A percentile compares a stretch with the other conserved stretches of the same genome.
phyloP scores from a whole-genome alignment of 1,139 yeast species.

The Saccharomyces hybrid region DNA sequence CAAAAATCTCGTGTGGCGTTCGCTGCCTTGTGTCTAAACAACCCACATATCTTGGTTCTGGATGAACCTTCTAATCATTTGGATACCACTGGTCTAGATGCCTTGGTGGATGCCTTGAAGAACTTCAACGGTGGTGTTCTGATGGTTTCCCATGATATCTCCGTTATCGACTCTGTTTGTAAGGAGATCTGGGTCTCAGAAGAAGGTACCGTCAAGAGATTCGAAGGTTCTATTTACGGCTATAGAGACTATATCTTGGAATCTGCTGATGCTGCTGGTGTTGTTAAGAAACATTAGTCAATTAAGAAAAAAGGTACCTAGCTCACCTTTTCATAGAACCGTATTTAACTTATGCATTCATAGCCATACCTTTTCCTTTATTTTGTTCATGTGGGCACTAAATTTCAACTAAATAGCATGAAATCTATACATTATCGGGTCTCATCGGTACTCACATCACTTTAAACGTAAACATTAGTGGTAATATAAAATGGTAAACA shows the following conservation, averaged over 20 bases:
- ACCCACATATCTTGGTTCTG: conserved; percentile 85
- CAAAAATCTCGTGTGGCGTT: conserved; percentile 97
- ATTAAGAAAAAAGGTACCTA: background rate
- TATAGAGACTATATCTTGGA: conserved; percentile 82
- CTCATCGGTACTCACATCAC: background rate
- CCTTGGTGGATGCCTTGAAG: conserved; percentile 79
- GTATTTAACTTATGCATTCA: background rate
- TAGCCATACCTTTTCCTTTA: background rate
- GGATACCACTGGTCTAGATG: conserved; percentile 97
- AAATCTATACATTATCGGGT: background rate
- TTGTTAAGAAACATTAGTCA: conserved; percentile 65
- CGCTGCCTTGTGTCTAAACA: conserved; percentile 83
- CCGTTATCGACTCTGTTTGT: conserved; percentile 80
- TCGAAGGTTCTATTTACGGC: conserved; percentile 77
- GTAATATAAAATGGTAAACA: background rate
- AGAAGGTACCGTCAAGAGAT: conserved; percentile 66
- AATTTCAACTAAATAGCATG: background rate
- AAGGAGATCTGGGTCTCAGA: conserved; percentile 95
- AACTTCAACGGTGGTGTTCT: conserved; percentile 90
- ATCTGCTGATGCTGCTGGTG: conserved; percentile 77
- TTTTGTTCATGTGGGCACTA: background rate
- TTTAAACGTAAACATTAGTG: background rate
- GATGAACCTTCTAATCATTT: conserved; percentile 99
- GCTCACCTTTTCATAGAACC: background rate
- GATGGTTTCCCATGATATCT: conserved; percentile 96